phyloP scores from a whole-genome alignment of 2,329 filamentous ascomycete genomes.

The Calonectria pteridis region DNA sequence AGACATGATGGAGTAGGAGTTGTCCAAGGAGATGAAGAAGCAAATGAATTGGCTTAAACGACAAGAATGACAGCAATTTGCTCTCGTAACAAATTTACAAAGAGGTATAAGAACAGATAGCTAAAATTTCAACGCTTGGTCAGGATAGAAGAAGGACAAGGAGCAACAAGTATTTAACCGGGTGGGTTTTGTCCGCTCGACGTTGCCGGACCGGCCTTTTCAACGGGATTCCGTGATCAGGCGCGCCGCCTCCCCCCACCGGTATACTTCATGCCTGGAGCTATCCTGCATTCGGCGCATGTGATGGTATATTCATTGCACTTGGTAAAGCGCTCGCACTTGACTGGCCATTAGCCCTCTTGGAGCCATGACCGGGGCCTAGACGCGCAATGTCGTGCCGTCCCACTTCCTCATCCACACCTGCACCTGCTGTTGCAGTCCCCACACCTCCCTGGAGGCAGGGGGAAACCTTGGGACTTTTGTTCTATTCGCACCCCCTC shows the following conservation, averaged over 20 bases:
- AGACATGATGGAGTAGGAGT: not conserved
- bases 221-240: not conserved
- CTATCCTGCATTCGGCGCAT: not conserved
- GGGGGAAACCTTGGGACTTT: not conserved
- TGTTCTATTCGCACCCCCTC: not conserved
- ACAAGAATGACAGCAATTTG: not conserved
- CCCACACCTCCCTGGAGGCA: not conserved
- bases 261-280: not conserved
- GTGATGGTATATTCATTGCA: not conserved
- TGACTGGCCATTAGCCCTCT: not conserved
- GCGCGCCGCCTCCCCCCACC: not conserved
- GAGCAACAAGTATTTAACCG: not conserved
- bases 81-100: not conserved
- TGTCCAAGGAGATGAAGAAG: not conserved
- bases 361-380: not conserved
- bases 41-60: not conserved
- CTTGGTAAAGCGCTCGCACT: not conserved
- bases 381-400: not conserved
- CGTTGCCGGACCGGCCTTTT: not conserved
- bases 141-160: not conserved
- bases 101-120: not conserved
- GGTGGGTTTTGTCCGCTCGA: not conserved
- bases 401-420: not conserved
- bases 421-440: not conserved
- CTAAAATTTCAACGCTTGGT: not conserved